A percentile compares a stretch with the other conserved stretches of the same genome.
phyloP scores from a whole-genome alignment of 1,139 yeast species.

The Geotrichum aggregatum region DNA sequence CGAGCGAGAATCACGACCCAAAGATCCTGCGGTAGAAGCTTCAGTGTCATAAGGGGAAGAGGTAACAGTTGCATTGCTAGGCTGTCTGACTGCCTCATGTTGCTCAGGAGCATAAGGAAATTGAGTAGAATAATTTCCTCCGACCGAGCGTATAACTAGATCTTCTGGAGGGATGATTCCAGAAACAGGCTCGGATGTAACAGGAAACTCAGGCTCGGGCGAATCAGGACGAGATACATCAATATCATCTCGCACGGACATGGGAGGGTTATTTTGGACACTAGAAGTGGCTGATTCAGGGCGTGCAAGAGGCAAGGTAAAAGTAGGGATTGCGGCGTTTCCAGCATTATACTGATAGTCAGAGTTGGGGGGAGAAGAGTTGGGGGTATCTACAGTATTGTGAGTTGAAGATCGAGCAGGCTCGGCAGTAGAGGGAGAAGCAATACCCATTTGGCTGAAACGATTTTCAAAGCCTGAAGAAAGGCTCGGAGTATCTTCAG shows the following conservation, averaged over 20 bases:
- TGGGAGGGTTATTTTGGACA: constrained; percentile 86
- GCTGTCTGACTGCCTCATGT: constrained; percentile 3
- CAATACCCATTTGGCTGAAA: constrained; percentile 30
- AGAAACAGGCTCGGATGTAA: constrained; percentile 35
- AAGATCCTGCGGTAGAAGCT: constrained; percentile 13
- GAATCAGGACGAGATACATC: constrained; percentile 62
- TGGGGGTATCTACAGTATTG: constrained; percentile 50
- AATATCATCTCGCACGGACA: constrained; percentile 77
- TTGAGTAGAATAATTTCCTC: constrained; percentile 1
- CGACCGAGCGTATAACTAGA: constrained; percentile 18
- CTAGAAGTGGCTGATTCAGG: constrained; percentile 86
- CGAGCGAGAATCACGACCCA: constrained; percentile 15
- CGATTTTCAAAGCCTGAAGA: constrained; percentile 30
- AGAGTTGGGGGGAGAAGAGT: constrained; percentile 54
- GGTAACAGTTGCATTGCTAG: neutral
- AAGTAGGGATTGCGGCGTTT: constrained; percentile 38
- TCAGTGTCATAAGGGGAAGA: neutral
- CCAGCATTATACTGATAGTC: constrained; percentile 37
- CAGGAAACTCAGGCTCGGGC: constrained; percentile 36
- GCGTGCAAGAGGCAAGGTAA: constrained; percentile 51
- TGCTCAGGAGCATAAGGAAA: constrained; percentile 15
- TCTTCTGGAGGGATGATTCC: constrained; percentile 34
- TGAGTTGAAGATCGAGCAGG: constrained; percentile 42
- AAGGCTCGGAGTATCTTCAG: constrained; percentile 8
- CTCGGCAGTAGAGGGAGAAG: constrained; percentile 33